Percentiles rank a stretch among this genome's conserved stretches.
Conservation (phyloP, 2,329 filamentous ascomycete genomes). For the Nemania sp. region DNA sequence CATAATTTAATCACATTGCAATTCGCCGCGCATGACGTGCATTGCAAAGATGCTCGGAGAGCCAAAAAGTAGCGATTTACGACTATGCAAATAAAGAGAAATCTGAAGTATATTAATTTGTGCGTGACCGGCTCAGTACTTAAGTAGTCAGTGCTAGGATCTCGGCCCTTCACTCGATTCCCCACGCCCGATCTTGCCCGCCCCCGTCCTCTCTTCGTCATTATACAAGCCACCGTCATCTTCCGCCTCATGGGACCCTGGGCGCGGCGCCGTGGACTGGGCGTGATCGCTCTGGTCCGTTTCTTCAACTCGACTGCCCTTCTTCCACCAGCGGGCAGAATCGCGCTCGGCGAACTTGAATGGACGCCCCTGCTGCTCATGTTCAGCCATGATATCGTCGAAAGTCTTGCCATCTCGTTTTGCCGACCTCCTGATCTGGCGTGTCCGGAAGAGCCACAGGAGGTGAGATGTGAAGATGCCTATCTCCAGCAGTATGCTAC, state of each 20-base stretch:
- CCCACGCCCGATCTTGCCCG: background rate
- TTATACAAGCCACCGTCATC: background rate
- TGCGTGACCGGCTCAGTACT: too few relatives aligned
- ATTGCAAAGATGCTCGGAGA: too few relatives aligned
- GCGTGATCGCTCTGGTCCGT: background rate
- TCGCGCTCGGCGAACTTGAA: slow-evolving; percentile 46
- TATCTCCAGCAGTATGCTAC: slow-evolving; percentile 59
- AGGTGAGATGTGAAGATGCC: slow-evolving; percentile 65
- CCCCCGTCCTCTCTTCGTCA: background rate
- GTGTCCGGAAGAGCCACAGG: slow-evolving; percentile 62
- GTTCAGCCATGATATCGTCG: slow-evolving; percentile 54
- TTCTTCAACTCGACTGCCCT: slow-evolving; percentile 25
- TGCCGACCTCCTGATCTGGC: slow-evolving; percentile 56
- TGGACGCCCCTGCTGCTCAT: slow-evolving; percentile 38
- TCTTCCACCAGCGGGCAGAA: slow-evolving; percentile 17
- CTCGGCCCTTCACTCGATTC: too few relatives aligned
- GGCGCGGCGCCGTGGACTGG: background rate
- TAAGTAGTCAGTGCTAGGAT: too few relatives aligned
- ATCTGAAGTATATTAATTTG: too few relatives aligned
- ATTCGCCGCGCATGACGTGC: background rate
- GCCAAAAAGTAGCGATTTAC: too few relatives aligned
- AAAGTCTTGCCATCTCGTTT: slow-evolving; percentile 57
- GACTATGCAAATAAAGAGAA: too few relatives aligned
- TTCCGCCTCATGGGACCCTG: background rate
- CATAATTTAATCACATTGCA: slow-evolving; percentile 1